Conservation (phyloP, 306 rosid species). For the Pyrus betulifolia region DNA sequence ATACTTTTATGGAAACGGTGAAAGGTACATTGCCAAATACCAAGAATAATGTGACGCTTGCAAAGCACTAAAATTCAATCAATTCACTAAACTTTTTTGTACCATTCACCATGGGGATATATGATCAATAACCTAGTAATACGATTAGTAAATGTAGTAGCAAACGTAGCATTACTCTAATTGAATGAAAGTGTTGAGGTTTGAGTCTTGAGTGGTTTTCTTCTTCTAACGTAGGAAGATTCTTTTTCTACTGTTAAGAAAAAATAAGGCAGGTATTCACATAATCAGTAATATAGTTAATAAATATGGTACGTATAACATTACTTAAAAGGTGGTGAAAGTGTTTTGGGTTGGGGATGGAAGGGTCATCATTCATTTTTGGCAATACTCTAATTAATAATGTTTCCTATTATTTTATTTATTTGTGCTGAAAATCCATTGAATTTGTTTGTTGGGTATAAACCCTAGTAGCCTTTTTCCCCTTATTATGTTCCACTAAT, state of each 20-base stretch:
- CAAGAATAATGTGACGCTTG: neutral
- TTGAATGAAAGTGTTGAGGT: no score
- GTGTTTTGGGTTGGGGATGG: neutral
- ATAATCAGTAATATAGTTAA: neutral
- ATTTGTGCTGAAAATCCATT: neutral
- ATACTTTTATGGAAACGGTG: neutral
- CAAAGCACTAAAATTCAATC: neutral
- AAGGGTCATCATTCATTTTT: neutral
- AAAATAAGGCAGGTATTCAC: no score
- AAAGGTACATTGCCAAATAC: neutral
- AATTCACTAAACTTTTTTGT: neutral
- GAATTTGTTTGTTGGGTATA: neutral
- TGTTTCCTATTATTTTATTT: neutral
- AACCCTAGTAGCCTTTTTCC: neutral
- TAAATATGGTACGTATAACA: neutral
- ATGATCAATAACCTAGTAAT: neutral
- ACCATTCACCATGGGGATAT: neutral
- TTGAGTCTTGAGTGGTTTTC: no score
- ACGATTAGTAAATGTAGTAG: neutral
- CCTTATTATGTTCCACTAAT: conserved; percentile 15
- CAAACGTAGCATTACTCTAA: no score
- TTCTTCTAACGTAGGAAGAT: no score
- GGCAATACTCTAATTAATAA: no score
- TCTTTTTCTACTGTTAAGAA: no score
- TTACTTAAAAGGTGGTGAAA: neutral